Conservation (phyloP, 495 filamentous ascomycete genomes). For the Talaromyces thailandensis region DNA sequence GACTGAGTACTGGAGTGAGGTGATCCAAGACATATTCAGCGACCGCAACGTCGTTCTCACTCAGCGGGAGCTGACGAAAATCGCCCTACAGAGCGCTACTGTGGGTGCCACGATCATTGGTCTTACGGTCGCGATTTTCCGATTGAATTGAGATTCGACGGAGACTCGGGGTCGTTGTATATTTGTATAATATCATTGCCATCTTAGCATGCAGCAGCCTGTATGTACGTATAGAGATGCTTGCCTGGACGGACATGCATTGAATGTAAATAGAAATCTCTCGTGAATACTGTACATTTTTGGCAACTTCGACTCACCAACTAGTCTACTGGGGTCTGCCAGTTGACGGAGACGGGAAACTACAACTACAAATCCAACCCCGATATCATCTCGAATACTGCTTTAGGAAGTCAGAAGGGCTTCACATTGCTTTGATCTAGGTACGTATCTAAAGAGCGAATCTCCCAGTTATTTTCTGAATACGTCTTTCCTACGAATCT, state of each 20-base stretch:
- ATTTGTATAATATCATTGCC: not conserved
- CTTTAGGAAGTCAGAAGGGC: not conserved
- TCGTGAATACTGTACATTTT: not conserved
- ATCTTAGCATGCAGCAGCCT: not conserved
- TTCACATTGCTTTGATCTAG: not conserved
- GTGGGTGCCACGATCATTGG: conserved; percentile 58
- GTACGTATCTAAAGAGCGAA: not conserved
- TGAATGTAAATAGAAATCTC: not conserved
- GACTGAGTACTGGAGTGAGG: conserved; percentile 40
- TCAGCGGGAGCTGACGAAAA: conserved; percentile 65
- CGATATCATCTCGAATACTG: not conserved
- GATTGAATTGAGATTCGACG: conserved; percentile 29
- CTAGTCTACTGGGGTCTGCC: too few species aligned
- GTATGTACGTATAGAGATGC: not conserved
- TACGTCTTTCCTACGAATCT: not conserved
- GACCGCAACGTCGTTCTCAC: conserved; percentile 56
- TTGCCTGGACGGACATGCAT: not conserved
- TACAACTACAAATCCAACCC: not conserved
- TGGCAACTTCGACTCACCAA: not conserved
- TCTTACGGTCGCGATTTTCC: conserved; percentile 49
- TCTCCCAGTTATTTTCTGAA: not conserved
- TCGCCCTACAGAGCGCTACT: conserved; percentile 63
- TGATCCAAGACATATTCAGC: conserved; percentile 50
- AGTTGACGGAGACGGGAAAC: too few species aligned
- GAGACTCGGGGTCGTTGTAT: not conserved